Percentiles rank a stretch among this genome's conserved stretches.
phyloP scores from a whole-genome alignment of 371 early-diverging fungal genomes.

The Mortierella sp. region DNA sequence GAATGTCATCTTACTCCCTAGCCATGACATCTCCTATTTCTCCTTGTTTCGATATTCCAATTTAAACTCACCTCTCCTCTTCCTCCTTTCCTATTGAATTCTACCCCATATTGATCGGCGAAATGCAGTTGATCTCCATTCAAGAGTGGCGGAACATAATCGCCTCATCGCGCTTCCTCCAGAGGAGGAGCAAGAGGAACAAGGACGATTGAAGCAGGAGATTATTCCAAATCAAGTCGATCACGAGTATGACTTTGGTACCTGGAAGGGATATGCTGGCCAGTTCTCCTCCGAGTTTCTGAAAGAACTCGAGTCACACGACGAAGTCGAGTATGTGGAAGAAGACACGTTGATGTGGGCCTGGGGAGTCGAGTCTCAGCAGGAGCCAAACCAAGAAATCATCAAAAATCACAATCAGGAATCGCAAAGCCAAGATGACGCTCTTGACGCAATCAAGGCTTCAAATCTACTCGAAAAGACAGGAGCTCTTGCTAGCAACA shows the following conservation, averaged over 20 bases:
- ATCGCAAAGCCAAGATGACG: not conserved
- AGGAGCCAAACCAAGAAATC: not conserved
- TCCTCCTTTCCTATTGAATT: not conserved
- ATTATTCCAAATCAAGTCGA: slow-evolving; percentile 42
- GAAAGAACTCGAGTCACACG: slow-evolving; percentile 36
- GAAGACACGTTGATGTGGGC: slow-evolving; percentile 57
- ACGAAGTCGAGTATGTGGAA: slow-evolving; percentile 50
- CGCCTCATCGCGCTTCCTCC: slow-evolving; percentile 17
- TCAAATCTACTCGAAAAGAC: not conserved
- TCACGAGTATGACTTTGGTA: slow-evolving; percentile 55
- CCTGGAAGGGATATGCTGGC: slow-evolving; percentile 55
- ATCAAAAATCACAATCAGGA: not conserved
- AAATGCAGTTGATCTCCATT: slow-evolving; percentile 38
- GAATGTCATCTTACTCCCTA: not conserved
- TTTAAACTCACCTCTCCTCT: not conserved
- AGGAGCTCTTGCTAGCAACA: not conserved
- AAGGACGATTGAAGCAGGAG: slow-evolving; percentile 18
- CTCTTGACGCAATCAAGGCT: not conserved
- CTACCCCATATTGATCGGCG: not conserved
- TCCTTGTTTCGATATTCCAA: not conserved
- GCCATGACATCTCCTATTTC: not conserved
- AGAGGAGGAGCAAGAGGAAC: not conserved
- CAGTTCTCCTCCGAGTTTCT: slow-evolving; percentile 50
- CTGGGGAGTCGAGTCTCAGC: slow-evolving; percentile 26
- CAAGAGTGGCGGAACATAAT: slow-evolving; percentile 35